Base-by-base conservation (phyloP, 331 rosid species). In the Malus hybrid region DNA sequence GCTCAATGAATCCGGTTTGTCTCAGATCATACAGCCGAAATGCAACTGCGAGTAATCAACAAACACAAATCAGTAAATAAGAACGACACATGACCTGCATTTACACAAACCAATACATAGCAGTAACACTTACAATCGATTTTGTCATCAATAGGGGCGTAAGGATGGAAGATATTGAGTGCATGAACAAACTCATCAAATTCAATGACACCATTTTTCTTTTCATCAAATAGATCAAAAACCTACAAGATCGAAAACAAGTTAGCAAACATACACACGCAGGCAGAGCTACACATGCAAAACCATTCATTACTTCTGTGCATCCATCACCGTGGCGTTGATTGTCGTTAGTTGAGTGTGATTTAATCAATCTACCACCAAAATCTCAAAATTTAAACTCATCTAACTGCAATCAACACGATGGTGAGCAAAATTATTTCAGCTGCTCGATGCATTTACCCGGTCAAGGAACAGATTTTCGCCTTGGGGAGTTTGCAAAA, bases 11-110 rank as follows among this genome's bases (percentile, higher is more conserved):
- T 72, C 97, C 98, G 1, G 93, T 89, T 85, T 87, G 89, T 62
- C 93, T 83, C 64, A 88, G 84, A 80, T 91, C 98, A 77, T 91
- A 91, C 55, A 93, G 83, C 89, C 90, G 87, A 79, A 93, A 93
- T 66, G 89, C 87, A 87, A 89, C 98, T 93, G 74, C 84, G 77
- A 77, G 57, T 78, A 46, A 76, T 72, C 79, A 52, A 76, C 70
- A 26, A 76, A 70, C 8, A 58, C 24, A 13, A 63, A 36, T 75
- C 24, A 64, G 9, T 26, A 61, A n/a, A 75, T 70, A 53, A 71
- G 80, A 64, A 46, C 20, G 39, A 71, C 66, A 30, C 26, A 77
- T 72, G 70, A 66, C 7, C 13, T 68, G 30, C 79, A 67, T 29
- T 75, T 55, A 22, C 22, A 72, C 46, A 24, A 83, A 56, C 42